Conservation (phyloP, 331 rosid genomes). For the Stylosanthes scabra region DNA sequence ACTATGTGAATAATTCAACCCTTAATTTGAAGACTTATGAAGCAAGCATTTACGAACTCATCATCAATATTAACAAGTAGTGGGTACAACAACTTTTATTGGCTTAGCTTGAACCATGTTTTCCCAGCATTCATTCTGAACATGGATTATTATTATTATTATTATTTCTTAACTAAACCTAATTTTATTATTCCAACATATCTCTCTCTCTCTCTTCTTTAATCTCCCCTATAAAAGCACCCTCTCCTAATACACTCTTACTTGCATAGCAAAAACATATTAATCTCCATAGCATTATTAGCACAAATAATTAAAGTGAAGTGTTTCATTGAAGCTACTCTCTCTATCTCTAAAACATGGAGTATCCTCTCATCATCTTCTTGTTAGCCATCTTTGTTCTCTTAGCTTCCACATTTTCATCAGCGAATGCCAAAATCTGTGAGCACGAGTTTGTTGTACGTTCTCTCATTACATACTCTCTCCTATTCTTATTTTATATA, state of each 20-base stretch:
- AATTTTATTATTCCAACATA: slow-evolving; percentile 52
- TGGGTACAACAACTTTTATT: slow-evolving; percentile 65
- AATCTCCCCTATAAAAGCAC: slow-evolving; percentile 53
- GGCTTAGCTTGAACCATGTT: slow-evolving; percentile 52
- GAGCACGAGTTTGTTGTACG: slow-evolving; percentile 76
- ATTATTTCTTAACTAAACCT: slow-evolving; percentile 51
- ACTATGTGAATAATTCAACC: slow-evolving; percentile 35
- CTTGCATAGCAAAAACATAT: slow-evolving; percentile 30
- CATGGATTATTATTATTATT: not conserved
- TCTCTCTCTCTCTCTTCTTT: slow-evolving; percentile 35
- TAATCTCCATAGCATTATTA: too few relatives aligned
- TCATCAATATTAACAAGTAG: slow-evolving; percentile 54
- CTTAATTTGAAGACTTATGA: slow-evolving; percentile 48
- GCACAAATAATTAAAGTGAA: not conserved
- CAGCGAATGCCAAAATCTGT: slow-evolving; percentile 58
- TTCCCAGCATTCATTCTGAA: slow-evolving; percentile 38
- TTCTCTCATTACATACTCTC: too few relatives aligned
- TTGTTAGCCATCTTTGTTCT: slow-evolving; percentile 54
- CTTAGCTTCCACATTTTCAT: slow-evolving; percentile 51
- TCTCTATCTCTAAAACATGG: slow-evolving; percentile 44
- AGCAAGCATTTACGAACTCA: slow-evolving; percentile 54
- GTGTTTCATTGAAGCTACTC: not conserved
- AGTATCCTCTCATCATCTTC: slow-evolving; percentile 30
- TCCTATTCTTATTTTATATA: not conserved
- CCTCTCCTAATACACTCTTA: slow-evolving; percentile 16